phyloP scores from a whole-genome alignment of 306 rosid genomes.

The Ammopiptanthus mongolicus region DNA sequence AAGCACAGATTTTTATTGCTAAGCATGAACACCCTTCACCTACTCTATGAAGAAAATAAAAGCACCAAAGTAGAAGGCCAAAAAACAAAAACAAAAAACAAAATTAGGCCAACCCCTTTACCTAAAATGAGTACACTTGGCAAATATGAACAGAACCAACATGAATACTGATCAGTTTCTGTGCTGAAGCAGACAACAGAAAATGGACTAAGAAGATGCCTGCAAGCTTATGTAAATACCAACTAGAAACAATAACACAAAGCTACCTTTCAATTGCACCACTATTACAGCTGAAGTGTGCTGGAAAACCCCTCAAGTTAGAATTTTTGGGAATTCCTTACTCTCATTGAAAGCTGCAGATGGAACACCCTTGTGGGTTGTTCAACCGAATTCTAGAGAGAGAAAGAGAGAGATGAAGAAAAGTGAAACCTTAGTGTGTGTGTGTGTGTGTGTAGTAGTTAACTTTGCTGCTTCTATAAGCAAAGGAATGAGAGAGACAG shows the following conservation, averaged over 20 bases:
- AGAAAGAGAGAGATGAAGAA: constrained; percentile 24
- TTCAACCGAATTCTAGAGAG: constrained; percentile 40
- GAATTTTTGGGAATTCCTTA: constrained; percentile 40
- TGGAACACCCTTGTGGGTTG: constrained; percentile 57
- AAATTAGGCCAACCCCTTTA: constrained; percentile 32
- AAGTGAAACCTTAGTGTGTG: constrained; percentile 28
- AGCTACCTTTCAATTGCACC: neutral
- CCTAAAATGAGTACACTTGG: constrained; percentile 29
- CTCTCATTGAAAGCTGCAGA: constrained; percentile 42
- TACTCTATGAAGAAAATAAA: neutral
- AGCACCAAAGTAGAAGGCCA: constrained; percentile 6
- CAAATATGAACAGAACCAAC: constrained; percentile 12
- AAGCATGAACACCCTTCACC: neutral
- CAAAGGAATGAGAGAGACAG: constrained; percentile 43
- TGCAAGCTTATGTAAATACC: neutral
- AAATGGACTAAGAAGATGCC: constrained; percentile 11
- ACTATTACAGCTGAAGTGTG: constrained; percentile 13
- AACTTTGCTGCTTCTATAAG: constrained; percentile 73
- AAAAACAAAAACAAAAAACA: neutral
- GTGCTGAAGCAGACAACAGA: neutral
- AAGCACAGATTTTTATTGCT: constrained; percentile 19
- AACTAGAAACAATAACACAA: neutral
- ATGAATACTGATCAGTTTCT: constrained; percentile 23
- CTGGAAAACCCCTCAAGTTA: constrained; percentile 18
- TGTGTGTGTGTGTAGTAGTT: constrained; percentile 24